These are phyloP conservation scores for Arachnomyces sp. DNA, from an alignment of 2,329 filamentous ascomycete genomes.

Conservation along the genomic window DNA sequence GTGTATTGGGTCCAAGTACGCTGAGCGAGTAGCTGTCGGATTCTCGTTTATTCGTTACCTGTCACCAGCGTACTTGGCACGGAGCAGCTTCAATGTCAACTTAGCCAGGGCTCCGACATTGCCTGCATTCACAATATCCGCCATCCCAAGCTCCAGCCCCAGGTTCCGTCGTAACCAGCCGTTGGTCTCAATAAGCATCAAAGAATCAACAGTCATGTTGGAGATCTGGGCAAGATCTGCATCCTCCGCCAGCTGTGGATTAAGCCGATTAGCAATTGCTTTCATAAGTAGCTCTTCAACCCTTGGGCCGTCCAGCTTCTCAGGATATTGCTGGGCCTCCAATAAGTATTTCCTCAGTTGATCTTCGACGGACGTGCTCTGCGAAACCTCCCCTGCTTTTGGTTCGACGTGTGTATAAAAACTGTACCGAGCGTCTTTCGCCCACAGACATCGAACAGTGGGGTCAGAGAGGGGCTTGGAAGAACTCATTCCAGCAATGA, in stretches of 20 bases:
- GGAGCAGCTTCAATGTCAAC: constrained; percentile 1
- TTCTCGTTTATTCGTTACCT: neutral
- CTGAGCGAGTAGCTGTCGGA: too few relatives aligned
- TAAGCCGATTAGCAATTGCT: constrained; percentile 12
- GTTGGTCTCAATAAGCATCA: constrained; percentile 15
- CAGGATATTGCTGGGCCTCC: neutral
- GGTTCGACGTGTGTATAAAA: too few relatives aligned
- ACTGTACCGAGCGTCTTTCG: too few relatives aligned
- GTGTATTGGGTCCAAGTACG: too few relatives aligned
- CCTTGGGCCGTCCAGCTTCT: neutral
- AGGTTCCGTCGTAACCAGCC: constrained; percentile 12
- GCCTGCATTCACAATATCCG: neutral
- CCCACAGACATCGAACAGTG: neutral
- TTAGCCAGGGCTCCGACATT: neutral
- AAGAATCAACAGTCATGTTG: constrained; percentile 13
- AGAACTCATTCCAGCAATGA: neutral
- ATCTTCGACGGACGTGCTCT: too few relatives aligned
- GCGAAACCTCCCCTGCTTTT: too few relatives aligned
- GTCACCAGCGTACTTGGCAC: constrained; percentile 6
- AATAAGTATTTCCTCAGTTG: neutral
- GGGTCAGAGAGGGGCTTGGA: neutral
- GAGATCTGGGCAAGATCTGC: constrained; percentile 5
- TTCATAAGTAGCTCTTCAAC: neutral
- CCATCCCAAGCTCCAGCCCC: constrained; percentile 1
- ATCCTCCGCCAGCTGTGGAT: constrained; percentile 1